A percentile compares a stretch with the other conserved stretches of the same genome.
phyloP scores from a whole-genome alignment of 352 stramenopile species.

The Phytophthora brassicae region DNA sequence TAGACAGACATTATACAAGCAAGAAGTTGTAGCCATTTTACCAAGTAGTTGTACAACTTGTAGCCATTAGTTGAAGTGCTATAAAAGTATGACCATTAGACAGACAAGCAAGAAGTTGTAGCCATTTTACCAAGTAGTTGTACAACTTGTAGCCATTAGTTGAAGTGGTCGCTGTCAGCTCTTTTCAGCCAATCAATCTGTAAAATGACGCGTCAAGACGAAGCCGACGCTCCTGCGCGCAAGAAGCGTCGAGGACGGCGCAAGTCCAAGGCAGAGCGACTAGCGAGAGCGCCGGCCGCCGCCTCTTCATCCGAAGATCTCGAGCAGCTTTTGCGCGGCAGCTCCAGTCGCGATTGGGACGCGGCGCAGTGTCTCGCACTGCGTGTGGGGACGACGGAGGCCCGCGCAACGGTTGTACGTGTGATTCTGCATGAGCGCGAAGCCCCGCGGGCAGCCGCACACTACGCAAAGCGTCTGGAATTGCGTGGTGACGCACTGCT shows the following conservation, averaged over 20 bases:
- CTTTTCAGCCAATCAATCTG: constrained; percentile 4
- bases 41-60: too few relatives aligned
- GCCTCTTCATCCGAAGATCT: constrained; percentile 19
- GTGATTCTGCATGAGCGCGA: constrained; percentile 40
- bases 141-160: constrained; percentile 4
- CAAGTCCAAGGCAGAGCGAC: constrained; percentile 58
- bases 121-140: too few relatives aligned
- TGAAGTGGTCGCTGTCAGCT: constrained; percentile 15
- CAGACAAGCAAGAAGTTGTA: too few relatives aligned
- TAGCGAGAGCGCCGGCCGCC: constrained; percentile 21
- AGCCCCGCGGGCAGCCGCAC: constrained; percentile 53
- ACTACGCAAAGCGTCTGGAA: constrained; percentile 66
- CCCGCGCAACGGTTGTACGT: constrained; percentile 40
- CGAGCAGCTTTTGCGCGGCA: constrained; percentile 25
- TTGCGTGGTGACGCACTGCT: constrained; percentile 38
- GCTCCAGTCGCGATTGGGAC: constrained; percentile 60
- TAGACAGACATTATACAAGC: too few relatives aligned
- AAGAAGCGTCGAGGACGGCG: constrained; percentile 40
- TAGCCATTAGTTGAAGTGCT: too few relatives aligned
- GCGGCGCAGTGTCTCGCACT: constrained; percentile 54
- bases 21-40: too few relatives aligned
- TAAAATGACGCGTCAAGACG: constrained; percentile 22
- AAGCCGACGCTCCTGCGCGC: constrained; percentile 6
- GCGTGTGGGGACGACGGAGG: constrained; percentile 37
- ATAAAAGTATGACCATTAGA: too few relatives aligned